Percentiles rank a stretch among this genome's conserved stretches.
Evolutionary conservation across 2,329 filamentous ascomycete genomes (phyloP).

Genomic region (Didymella exigua): DNA sequence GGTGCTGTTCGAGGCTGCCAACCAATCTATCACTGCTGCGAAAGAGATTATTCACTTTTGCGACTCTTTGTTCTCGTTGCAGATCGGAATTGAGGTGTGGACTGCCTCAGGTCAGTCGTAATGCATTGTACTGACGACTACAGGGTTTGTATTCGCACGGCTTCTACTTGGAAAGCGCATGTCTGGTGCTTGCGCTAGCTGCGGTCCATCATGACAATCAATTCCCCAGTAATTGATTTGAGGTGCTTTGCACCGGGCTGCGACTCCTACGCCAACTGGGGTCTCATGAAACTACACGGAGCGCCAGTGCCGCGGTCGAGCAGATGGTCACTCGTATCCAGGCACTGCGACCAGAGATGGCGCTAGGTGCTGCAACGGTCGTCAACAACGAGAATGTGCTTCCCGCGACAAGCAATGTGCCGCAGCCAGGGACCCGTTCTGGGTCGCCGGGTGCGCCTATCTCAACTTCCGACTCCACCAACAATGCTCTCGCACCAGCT

Average conservation of each 20-base stretch:
- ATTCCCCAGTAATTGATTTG: not conserved
- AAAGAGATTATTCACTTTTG: conserved; percentile 1
- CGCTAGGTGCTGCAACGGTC: not conserved
- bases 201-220: not conserved
- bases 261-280: conserved; percentile 1
- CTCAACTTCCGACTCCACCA: not conserved
- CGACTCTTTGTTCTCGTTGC: conserved; percentile 8
- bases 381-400: not conserved
- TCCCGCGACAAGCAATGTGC: not conserved
- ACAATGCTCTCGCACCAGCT: not conserved
- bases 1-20: conserved; percentile 2
- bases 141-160: conserved; percentile 9
- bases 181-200: conserved; percentile 9
- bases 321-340: conserved; percentile 9
- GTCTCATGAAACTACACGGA: conserved; percentile 1
- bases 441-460: not conserved
- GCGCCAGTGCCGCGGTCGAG: conserved; percentile 5
- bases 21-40: not conserved
- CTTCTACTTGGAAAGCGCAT: conserved; percentile 15
- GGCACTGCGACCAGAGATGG: not conserved
- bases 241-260: conserved; percentile 1
- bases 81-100: conserved; percentile 3
- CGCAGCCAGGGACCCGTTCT: not conserved
- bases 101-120: not conserved
- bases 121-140: not conserved